These are phyloP conservation scores for Tetrahymena malaccensis DNA, from an alignment of 73 alveolate genomes.

Conservation along the genomic window DNA sequence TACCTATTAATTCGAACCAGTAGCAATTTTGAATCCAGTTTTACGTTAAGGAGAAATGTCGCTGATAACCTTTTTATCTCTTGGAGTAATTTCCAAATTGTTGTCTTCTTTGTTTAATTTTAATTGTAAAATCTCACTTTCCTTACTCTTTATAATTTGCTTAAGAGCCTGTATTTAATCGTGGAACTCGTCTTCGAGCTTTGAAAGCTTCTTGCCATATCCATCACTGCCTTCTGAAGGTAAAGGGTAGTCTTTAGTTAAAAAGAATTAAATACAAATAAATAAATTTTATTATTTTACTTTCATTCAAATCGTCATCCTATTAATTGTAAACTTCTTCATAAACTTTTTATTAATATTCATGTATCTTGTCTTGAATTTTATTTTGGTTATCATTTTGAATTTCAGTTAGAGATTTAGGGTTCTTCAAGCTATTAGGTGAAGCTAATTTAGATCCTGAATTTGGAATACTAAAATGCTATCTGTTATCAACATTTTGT, in stretches of 20 bases:
- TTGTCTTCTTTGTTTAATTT: neutral
- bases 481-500: neutral
- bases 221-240: constrained; percentile 1
- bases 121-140: neutral
- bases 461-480: neutral
- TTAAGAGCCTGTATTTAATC: neutral
- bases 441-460: neutral
- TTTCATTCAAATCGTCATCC: neutral
- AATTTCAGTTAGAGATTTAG: neutral
- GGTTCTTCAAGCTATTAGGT: neutral
- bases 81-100: neutral
- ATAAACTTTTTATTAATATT: neutral
- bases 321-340: neutral
- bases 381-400: neutral
- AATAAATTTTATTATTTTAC: neutral
- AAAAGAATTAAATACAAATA: neutral
- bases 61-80: neutral
- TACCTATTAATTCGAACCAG: neutral
- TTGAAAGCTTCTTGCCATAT: neutral
- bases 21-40: neutral
- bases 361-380: neutral
- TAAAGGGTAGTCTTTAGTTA: neutral
- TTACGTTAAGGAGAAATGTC: neutral
- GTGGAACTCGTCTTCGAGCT: neutral
- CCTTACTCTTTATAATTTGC: neutral